Conservation (phyloP, 2,329 filamentous ascomycete genomes). For the Aureobasidium vineae region DNA sequence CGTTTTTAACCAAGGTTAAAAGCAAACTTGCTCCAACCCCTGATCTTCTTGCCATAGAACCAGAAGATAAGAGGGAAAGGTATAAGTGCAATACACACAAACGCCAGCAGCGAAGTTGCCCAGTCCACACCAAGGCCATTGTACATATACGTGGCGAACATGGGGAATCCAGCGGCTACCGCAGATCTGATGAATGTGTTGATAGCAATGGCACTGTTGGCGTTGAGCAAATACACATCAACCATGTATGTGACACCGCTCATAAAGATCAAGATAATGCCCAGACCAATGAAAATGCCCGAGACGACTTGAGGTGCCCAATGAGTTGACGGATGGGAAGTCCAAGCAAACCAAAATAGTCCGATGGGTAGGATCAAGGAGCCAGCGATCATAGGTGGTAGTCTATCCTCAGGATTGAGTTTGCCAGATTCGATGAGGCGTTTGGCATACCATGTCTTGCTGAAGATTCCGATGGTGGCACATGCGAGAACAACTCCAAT, state of each 20-base stretch:
- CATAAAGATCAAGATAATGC: constrained; percentile 28
- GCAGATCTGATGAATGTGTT: constrained; percentile 40
- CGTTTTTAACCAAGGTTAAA: constrained; percentile 8
- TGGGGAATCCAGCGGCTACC: constrained; percentile 40
- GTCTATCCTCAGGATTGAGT: constrained; percentile 45
- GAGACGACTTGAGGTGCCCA: constrained; percentile 26
- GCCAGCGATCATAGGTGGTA: constrained; percentile 51
- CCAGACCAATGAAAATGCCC: constrained; percentile 21
- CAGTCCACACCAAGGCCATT: constrained; percentile 38
- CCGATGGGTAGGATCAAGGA: constrained; percentile 45
- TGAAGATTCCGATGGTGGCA: constrained; percentile 36
- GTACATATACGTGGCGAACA: constrained; percentile 40
- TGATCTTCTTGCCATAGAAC: constrained; percentile 34
- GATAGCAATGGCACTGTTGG: constrained; percentile 36
- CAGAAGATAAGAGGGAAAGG: constrained; percentile 37
- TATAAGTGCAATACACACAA: constrained; percentile 36
- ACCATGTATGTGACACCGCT: constrained; percentile 32
- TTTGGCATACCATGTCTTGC: constrained; percentile 39
- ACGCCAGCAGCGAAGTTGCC: constrained; percentile 39
- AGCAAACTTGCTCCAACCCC: constrained; percentile 33
- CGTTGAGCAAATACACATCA: constrained; percentile 41
- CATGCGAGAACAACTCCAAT: constrained; percentile 38
- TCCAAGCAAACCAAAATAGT: constrained; percentile 28
- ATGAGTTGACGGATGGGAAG: neutral
- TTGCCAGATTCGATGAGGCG: constrained; percentile 36